Conservation (phyloP, 495 filamentous ascomycete species). For the Tuber aestivum region DNA sequence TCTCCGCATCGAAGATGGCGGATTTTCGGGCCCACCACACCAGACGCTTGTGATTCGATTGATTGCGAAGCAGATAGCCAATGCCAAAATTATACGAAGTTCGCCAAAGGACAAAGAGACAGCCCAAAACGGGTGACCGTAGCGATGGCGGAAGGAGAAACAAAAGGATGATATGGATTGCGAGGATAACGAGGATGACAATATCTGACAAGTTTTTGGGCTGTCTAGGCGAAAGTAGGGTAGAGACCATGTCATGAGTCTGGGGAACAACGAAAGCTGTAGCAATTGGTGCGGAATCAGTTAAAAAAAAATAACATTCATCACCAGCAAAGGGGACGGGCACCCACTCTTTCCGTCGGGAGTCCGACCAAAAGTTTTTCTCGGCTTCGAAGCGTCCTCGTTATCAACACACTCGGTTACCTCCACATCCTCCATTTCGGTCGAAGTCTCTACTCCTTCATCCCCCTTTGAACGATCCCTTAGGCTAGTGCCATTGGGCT, state of each 20-base stretch:
- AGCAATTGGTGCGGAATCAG: conserved; percentile 14
- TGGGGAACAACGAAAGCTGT: conserved; percentile 91
- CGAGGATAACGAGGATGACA: conserved; percentile 74
- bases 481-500: conserved; percentile 27
- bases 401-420: conserved; percentile 4
- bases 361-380: conserved; percentile 67
- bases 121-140: conserved; percentile 68
- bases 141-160: conserved; percentile 62
- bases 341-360: conserved; percentile 78
- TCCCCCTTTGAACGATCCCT: conserved; percentile 23
- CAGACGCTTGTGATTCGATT: conserved; percentile 80
- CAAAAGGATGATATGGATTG: conserved; percentile 62
- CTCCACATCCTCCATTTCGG: conserved; percentile 4
- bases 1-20: conserved; percentile 73
- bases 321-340: not conserved
- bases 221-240: conserved; percentile 87
- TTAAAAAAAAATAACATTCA: not conserved
- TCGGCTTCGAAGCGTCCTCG: conserved; percentile 26
- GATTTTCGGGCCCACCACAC: conserved; percentile 82
- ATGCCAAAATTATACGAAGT: conserved; percentile 88
- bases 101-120: conserved; percentile 86
- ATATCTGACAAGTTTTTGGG: conserved; percentile 89
- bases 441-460: not conserved
- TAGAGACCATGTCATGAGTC: conserved; percentile 98
- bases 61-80: conserved; percentile 77